These are phyloP conservation scores for Whalleya microplaca DNA, from an alignment of 2,329 filamentous ascomycete species.

Conservation along the genomic window DNA sequence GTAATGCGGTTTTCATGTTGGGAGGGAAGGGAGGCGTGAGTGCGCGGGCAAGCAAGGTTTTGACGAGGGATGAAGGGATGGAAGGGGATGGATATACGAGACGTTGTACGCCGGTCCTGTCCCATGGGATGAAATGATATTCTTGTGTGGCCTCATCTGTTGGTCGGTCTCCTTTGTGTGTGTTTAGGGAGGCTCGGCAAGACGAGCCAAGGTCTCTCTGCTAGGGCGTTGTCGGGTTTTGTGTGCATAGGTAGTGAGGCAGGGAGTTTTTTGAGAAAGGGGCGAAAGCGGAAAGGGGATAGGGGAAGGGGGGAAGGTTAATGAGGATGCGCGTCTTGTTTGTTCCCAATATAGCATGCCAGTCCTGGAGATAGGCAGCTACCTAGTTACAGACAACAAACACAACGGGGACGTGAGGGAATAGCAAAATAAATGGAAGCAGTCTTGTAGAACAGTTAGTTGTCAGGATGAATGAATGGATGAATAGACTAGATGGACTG, in stretches of 20 bases:
- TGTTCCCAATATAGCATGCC: conserved; percentile 1
- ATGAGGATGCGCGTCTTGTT: conserved; percentile 24
- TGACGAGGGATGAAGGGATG: neutral
- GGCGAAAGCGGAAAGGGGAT: too few species aligned
- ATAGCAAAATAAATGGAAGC: too few species aligned
- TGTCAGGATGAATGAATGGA: too few species aligned
- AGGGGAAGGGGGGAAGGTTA: conserved; percentile 5
- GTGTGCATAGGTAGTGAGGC: conserved; percentile 14
- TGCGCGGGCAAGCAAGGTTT: neutral
- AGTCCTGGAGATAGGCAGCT: conserved; percentile 5
- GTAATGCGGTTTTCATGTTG: conserved; percentile 3
- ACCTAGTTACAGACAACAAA: too few species aligned
- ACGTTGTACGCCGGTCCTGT: conserved; percentile 3
- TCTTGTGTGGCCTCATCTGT: too few species aligned
- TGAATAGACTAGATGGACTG: too few species aligned
- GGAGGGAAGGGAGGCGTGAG: neutral
- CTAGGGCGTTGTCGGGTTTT: conserved; percentile 17
- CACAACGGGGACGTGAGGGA: too few species aligned
- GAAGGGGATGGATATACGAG: neutral
- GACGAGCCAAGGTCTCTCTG: too few species aligned
- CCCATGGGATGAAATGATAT: conserved; percentile 13
- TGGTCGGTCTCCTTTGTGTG: conserved; percentile 11
- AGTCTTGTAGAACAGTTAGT: too few species aligned
- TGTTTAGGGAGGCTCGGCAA: neutral
- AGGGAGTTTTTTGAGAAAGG: conserved; percentile 18